phyloP scores from a whole-genome alignment of 768 basidiomycete genomes.

The Postia placenta region DNA sequence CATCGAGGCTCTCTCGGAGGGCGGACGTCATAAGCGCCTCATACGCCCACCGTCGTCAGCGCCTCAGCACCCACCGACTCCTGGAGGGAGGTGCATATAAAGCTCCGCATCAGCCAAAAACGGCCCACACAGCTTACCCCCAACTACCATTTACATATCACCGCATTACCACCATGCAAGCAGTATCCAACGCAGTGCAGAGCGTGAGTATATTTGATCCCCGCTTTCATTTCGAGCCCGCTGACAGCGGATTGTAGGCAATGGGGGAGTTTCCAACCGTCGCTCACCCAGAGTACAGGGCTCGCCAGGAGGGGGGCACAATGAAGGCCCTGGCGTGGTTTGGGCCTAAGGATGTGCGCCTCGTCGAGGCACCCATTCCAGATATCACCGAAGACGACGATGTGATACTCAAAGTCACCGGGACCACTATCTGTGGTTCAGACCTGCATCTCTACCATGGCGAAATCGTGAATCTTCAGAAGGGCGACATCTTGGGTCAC shows the following conservation, averaged over 20 bases:
- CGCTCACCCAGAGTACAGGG: conserved; percentile 39
- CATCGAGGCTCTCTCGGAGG: conserved; percentile 2
- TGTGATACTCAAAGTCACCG: conserved; percentile 70
- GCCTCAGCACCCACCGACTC: not conserved
- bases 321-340: conserved; percentile 73
- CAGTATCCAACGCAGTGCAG: conserved; percentile 23
- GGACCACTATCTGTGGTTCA: conserved; percentile 51
- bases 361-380: conserved; percentile 44
- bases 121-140: not conserved
- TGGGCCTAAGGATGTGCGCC: conserved; percentile 41
- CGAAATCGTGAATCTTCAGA: conserved; percentile 61
- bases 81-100: conserved; percentile 4
- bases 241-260: conserved; percentile 6
- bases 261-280: conserved; percentile 35
- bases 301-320: conserved; percentile 42
- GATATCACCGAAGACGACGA: conserved; percentile 70
- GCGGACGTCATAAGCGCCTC: conserved; percentile 11
- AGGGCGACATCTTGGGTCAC: conserved; percentile 73
- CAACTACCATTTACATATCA: not conserved
- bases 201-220: conserved; percentile 14
- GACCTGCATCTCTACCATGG: conserved; percentile 64
- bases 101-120: too few relatives aligned
- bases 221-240: too few relatives aligned
- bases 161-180: conserved; percentile 20
- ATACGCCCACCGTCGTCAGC: conserved; percentile 2